Evolutionary conservation across 495 filamentous ascomycete species (phyloP).

Genomic region (Xylaria bambusicola): DNA sequence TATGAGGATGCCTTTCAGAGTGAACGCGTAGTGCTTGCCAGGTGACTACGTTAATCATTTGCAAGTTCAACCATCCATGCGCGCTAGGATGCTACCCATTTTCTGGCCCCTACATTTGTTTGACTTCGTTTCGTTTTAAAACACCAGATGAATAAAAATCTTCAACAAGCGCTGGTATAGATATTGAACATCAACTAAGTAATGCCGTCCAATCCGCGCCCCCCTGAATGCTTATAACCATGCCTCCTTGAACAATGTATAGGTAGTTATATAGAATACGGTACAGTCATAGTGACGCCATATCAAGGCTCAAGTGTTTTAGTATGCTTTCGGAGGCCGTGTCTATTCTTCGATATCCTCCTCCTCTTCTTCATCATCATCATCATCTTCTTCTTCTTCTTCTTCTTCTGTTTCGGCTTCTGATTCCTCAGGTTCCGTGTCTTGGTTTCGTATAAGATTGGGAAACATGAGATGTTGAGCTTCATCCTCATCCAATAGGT

Average conservation of each 20-base stretch:
- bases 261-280: background rate
- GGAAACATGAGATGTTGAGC: conserved; percentile 46
- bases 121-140: no score
- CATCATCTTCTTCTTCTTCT: background rate
- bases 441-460: conserved; percentile 10
- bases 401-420: conserved; percentile 11
- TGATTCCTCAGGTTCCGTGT: conserved; percentile 8
- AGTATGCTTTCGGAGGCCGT: background rate
- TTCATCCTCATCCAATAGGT: conserved; percentile 47
- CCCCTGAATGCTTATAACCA: no score
- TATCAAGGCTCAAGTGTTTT: background rate
- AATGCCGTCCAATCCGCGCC: no score
- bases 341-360: background rate
- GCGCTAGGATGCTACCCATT: no score
- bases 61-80: no score
- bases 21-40: no score
- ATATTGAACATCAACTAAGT: background rate
- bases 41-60: no score
- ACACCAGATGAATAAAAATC: no score
- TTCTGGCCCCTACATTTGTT: no score
- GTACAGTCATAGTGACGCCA: background rate
- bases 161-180: no score
- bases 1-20: no score
- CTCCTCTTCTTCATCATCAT: background rate
- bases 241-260: no score